Percentiles rank a stretch among this genome's conserved stretches.
Conservation (phyloP, 805 yeast genomes). For the Candida sonorensis region DNA sequence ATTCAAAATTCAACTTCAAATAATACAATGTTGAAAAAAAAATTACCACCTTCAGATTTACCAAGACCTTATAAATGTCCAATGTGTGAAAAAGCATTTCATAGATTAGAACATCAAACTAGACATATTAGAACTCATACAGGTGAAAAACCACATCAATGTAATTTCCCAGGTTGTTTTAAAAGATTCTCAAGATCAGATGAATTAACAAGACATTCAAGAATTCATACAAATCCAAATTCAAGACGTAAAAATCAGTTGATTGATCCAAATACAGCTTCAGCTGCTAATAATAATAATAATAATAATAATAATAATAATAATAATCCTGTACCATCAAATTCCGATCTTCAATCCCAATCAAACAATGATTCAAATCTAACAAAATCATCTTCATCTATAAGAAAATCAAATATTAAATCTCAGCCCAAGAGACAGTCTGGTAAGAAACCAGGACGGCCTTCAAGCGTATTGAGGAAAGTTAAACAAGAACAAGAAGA, state of each 20-base stretch:
- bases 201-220: conserved; percentile 78
- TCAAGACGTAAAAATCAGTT: conserved; percentile 23
- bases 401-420: conserved; percentile 9
- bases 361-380: no score
- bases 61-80: conserved; percentile 78
- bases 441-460: no score
- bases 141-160: conserved; percentile 86
- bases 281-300: no score
- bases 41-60: conserved; percentile 18
- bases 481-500: no score
- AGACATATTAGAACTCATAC: conserved; percentile 90
- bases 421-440: no score
- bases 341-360: conserved; percentile 31
- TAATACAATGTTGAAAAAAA: conserved; percentile 17
- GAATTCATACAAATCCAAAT: conserved; percentile 65
- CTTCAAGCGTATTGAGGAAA: no score
- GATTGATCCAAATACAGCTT: conserved; percentile 8
- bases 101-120: conserved; percentile 84
- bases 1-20: conserved; percentile 15
- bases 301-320: no score
- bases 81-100: conserved; percentile 79
- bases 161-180: conserved; percentile 77
- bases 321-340: no score
- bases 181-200: conserved; percentile 77
- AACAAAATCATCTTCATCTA: conserved; percentile 15